Conservation (phyloP, 768 basidiomycete species). For the Naganishia randhawae region DNA sequence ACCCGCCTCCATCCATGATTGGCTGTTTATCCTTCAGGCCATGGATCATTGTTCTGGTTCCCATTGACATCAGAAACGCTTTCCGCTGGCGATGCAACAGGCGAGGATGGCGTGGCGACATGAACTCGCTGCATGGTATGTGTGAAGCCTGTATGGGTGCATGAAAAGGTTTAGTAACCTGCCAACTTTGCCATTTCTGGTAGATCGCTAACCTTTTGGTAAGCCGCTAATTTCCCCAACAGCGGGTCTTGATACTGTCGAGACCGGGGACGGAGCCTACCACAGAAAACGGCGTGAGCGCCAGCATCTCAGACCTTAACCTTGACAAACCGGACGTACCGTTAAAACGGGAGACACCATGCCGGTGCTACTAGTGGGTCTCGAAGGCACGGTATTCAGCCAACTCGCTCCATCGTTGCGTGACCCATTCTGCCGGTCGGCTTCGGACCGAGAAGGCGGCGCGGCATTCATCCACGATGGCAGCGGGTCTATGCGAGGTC, state of each 20-base stretch:
- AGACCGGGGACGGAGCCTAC: background rate
- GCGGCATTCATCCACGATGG: conserved; percentile 11
- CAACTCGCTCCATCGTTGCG: background rate
- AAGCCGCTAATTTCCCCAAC: background rate
- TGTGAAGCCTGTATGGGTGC: no score
- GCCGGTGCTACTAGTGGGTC: conserved; percentile 6
- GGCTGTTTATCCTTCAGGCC: background rate
- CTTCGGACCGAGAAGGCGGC: background rate
- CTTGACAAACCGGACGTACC: background rate
- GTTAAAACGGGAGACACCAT: conserved; percentile 8
- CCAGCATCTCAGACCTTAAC: no score
- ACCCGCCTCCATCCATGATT: background rate
- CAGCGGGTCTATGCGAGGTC: conserved; percentile 15
- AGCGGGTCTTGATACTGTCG: background rate
- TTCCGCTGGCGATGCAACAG: conserved; percentile 11
- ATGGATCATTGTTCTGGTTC: background rate
- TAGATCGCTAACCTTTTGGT: no score
- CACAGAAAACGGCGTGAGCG: no score
- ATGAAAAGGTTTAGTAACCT: no score
- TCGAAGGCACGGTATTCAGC: background rate
- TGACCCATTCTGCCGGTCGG: background rate
- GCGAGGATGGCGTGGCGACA: conserved; percentile 1
- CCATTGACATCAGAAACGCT: background rate
- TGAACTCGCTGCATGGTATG: conserved; percentile 15
- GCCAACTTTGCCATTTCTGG: no score